Evolutionary conservation across 208 protist genomes (phyloP).

Genomic region (Leishmania mexicana): DNA sequence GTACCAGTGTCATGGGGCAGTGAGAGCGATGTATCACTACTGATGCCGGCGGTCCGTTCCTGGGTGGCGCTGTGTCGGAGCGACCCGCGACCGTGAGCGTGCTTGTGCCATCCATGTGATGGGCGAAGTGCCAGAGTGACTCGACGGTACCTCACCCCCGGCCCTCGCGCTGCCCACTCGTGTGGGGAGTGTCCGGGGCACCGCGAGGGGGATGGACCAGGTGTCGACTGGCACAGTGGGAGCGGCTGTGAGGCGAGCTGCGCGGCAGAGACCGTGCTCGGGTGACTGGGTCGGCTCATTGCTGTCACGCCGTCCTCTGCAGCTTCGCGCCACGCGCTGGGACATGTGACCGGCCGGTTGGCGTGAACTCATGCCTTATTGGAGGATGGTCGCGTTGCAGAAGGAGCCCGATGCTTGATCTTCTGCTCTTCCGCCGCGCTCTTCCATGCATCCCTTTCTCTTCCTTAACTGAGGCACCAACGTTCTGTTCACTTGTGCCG

Average conservation of each 20-base stretch:
- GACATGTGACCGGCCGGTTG: background rate
- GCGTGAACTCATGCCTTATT: background rate
- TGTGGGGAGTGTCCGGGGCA: background rate
- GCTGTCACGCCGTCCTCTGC: background rate
- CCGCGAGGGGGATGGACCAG: background rate
- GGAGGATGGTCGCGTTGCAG: background rate
- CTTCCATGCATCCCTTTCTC: no score
- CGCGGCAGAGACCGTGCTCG: background rate
- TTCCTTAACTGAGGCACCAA: no score
- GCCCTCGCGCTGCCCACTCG: background rate
- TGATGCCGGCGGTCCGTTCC: background rate
- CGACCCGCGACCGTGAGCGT: background rate
- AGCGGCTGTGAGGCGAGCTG: background rate
- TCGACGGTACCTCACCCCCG: background rate
- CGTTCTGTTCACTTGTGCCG: no score
- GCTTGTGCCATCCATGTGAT: background rate
- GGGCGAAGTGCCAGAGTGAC: background rate
- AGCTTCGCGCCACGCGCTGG: background rate
- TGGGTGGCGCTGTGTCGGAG: background rate
- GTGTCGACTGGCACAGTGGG: background rate
- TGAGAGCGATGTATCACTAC: background rate
- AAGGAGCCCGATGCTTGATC: no score
- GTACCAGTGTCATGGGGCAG: no score
- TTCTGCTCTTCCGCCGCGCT: no score
- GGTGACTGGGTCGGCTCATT: background rate